phyloP scores from a whole-genome alignment of 2,329 filamentous ascomycete species.

The Xylaria sp. region DNA sequence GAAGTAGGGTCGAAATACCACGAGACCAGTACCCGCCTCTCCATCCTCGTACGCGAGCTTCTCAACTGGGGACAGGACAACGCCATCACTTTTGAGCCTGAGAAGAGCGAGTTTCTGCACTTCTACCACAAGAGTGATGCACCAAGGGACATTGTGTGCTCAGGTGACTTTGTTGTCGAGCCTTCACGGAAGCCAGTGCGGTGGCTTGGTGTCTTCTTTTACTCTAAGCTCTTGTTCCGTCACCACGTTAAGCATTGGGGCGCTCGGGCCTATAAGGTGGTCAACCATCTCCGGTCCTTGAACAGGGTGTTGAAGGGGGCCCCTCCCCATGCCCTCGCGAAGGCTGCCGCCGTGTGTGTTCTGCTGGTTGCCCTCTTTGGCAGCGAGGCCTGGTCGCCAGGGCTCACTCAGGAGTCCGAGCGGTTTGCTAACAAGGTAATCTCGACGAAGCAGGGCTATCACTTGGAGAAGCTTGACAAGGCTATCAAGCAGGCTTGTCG shows the following conservation, averaged over 20 bases:
- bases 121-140: too few species aligned
- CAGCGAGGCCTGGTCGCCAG: not conserved
- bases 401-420: not conserved
- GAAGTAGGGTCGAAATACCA: too few species aligned
- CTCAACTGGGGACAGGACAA: too few species aligned
- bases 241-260: not conserved
- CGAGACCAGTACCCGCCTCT: too few species aligned
- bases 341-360: not conserved
- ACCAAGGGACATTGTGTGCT: not conserved
- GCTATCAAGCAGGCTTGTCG: not conserved
- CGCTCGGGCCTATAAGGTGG: not conserved
- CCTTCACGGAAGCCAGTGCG: too few species aligned
- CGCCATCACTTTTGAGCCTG: too few species aligned
- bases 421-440: not conserved
- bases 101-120: too few species aligned
- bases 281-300: not conserved
- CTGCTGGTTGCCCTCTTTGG: not conserved
- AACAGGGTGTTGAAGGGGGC: not conserved
- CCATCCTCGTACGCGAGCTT: too few species aligned
- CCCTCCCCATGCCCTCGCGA: not conserved
- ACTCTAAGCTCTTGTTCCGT: too few species aligned
- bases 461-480: not conserved
- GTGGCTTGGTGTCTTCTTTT: too few species aligned
- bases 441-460: not conserved
- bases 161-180: too few species aligned